Base-by-base conservation (phyloP, 208 protist genomes). In the Wallacemonas sp. region DNA sequence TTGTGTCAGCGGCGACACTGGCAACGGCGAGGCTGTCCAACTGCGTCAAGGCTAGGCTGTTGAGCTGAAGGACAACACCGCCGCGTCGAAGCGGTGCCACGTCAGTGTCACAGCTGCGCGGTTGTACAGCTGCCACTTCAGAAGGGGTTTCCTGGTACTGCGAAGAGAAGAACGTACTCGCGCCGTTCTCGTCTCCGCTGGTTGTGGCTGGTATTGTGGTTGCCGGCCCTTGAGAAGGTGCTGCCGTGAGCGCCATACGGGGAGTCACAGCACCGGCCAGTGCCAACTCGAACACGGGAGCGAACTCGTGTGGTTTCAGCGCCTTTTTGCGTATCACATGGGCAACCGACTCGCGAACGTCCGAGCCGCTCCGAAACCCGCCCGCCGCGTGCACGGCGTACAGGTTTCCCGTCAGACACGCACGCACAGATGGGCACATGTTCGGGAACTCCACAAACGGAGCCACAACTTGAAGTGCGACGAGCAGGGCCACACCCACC, bases 21-120 rank as follows among this genome's bases (percentile, higher is more conserved):
- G 30, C 12, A 2, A 30, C 30, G 30, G 26, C 32, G 52, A 21
- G 24, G 47, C 5, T 32, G 0, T 32, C 21, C 9, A 30, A 41
- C 9, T 17, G 4, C 5, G 24, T 64, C 19, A 52, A 44, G 16
- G 61, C 49, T 30, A 70, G 47, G 21, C 32, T 67, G 17, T 56
- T 52, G 16, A 67, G 29, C 24, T 60, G 33, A n/a, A 60, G 69
- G 21, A 57, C 27, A 30, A 64, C 56, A 12, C 24, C 47, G 44
- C 4, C 44, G 19, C 17, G 9, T n/a, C n/a, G n/a, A n/a, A n/a
- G n/a, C n/a, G n/a, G n/a, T n/a, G n/a, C n/a, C n/a, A n/a, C n/a
- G n/a, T n/a, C n/a, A n/a, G n/a, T n/a, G n/a, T n/a, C n/a, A n/a
- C n/a, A n/a, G n/a, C n/a, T n/a, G n/a, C n/a, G n/a, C n/a, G n/a